These are phyloP conservation scores for Tulasnella calospora DNA, from an alignment of 768 basidiomycete species.

Conservation along the genomic window DNA sequence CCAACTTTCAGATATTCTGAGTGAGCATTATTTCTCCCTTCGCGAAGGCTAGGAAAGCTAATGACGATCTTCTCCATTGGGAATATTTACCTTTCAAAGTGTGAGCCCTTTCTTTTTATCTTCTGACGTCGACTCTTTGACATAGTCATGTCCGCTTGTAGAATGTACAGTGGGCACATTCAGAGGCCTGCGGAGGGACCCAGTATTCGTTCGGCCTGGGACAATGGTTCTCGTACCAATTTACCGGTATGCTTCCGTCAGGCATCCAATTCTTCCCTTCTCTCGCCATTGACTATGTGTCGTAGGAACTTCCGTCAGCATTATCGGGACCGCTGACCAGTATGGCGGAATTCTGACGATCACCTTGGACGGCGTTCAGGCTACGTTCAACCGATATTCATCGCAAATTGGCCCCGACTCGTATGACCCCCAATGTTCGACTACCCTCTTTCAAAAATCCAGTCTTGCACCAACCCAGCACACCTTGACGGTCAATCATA, in stretches of 20 bases:
- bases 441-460: background rate
- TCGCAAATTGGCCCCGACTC: background rate
- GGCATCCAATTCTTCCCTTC: background rate
- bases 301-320: background rate
- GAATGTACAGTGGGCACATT: background rate
- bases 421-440: conserved; percentile 1
- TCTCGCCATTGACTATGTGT: background rate
- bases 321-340: background rate
- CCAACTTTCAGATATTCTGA: background rate
- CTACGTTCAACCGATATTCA: conserved; percentile 3
- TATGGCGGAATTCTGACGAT: background rate
- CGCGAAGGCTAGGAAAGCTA: background rate
- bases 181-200: conserved; percentile 4
- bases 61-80: background rate
- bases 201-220: conserved; percentile 7
- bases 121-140: background rate
- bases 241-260: background rate
- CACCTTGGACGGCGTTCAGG: background rate
- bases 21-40: background rate
- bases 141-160: background rate
- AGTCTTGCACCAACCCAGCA: background rate
- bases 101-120: background rate
- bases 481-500: conserved; percentile 11
- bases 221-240: conserved; percentile 1
- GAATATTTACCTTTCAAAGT: background rate